phyloP scores from a whole-genome alignment of 2,329 filamentous ascomycete genomes.

The Sclerotinia spermophila region DNA sequence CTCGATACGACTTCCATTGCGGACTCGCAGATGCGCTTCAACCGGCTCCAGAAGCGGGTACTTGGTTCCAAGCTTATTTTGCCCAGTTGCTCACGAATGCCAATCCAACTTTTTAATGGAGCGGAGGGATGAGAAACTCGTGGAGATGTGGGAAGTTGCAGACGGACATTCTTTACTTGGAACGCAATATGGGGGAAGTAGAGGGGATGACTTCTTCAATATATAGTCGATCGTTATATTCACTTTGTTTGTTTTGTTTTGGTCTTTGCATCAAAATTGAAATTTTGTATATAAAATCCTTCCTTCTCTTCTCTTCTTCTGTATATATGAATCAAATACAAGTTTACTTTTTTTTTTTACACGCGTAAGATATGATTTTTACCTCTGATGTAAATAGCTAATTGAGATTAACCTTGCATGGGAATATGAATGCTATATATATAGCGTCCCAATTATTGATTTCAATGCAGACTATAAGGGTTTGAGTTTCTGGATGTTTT shows the following conservation, averaged over 20 bases:
- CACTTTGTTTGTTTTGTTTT: not conserved
- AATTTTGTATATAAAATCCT: constrained; percentile 13
- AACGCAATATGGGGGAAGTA: not conserved
- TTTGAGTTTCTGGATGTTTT: too few species aligned
- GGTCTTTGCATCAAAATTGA: not conserved
- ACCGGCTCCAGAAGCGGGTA: constrained; percentile 66
- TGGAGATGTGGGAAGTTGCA: not conserved
- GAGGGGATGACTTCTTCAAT: not conserved
- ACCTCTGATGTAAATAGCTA: not conserved
- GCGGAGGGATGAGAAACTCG: not conserved
- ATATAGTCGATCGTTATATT: not conserved
- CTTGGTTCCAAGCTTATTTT: constrained; percentile 59
- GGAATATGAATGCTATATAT: not conserved
- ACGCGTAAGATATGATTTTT: not conserved
- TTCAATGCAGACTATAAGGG: too few species aligned
- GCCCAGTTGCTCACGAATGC: constrained; percentile 54
- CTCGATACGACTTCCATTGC: constrained; percentile 51
- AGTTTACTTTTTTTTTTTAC: not conserved
- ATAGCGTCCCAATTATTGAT: too few species aligned
- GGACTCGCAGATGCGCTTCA: constrained; percentile 50
- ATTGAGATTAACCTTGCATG: not conserved
- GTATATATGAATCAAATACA: constrained; percentile 14
- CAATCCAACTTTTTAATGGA: constrained; percentile 49
- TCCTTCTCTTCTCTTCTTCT: constrained; percentile 1
- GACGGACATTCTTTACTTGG: not conserved